These are phyloP conservation scores for Lodderomyces oxycetoniae DNA, from an alignment of 1,139 yeast genomes.

Conservation along the genomic window DNA sequence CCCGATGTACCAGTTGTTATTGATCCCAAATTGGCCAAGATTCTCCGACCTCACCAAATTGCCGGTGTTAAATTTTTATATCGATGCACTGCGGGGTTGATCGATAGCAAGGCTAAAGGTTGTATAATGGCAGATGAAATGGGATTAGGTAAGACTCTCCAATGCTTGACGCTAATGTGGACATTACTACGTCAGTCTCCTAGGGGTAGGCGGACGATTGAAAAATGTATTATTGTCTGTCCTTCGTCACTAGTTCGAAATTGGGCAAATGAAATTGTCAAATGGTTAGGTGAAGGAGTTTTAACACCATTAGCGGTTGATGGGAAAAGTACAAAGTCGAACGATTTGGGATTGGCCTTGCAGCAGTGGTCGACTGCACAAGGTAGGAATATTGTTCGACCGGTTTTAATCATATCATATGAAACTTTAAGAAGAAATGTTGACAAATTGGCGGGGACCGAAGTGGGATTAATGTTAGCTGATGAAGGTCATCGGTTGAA, in stretches of 20 bases:
- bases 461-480: constrained; percentile 83
- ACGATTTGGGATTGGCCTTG: constrained; percentile 65
- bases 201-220: constrained; percentile 77
- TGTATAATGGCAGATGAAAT: constrained; percentile 99
- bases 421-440: constrained; percentile 90
- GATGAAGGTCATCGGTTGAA: constrained; percentile 97
- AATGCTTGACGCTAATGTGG: constrained; percentile 92
- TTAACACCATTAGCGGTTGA: constrained; percentile 88
- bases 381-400: constrained; percentile 87
- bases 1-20: constrained; percentile 95
- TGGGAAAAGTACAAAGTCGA: constrained; percentile 70
- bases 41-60: constrained; percentile 91
- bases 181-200: constrained; percentile 88
- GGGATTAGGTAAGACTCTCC: constrained; percentile 96
- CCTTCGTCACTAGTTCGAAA: constrained; percentile 92
- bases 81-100: constrained; percentile 83
- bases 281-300: constrained; percentile 94
- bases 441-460: constrained; percentile 68
- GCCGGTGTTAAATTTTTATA: constrained; percentile 92
- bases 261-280: constrained; percentile 95
- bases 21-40: constrained; percentile 81
- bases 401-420: constrained; percentile 91
- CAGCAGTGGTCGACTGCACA: constrained; percentile 84
- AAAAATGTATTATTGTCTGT: constrained; percentile 89
- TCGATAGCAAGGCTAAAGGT: constrained; percentile 85